Evolutionary conservation across 1,139 yeast species (phyloP).

Genomic region (Pichia kudriavzevii): DNA sequence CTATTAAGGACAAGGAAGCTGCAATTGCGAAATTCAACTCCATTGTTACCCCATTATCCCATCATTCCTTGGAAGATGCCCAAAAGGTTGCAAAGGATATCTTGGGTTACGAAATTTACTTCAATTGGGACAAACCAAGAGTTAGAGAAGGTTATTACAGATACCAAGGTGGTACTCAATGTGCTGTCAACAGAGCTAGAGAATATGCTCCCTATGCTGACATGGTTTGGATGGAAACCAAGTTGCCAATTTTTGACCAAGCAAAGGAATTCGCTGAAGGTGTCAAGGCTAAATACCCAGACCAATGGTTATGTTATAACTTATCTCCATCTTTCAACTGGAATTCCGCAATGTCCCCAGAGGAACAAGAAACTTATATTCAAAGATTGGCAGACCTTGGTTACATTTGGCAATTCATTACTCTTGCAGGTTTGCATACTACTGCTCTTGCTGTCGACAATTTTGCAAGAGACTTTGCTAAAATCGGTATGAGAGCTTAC

Average conservation of each 20-base stretch:
- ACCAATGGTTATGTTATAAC: slow-evolving; percentile 94
- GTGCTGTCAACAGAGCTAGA: slow-evolving; percentile 96
- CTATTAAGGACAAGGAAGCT: slow-evolving; percentile 54
- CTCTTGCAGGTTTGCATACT: slow-evolving; percentile 95
- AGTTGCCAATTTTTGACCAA: slow-evolving; percentile 87
- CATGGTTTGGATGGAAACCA: slow-evolving; percentile 98
- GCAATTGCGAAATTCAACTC: slow-evolving; percentile 60
- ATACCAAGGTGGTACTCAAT: slow-evolving; percentile 93
- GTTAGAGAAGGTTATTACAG: slow-evolving; percentile 97
- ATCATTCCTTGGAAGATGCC: slow-evolving; percentile 75
- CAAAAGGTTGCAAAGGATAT: slow-evolving; percentile 67
- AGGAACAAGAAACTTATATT: slow-evolving; percentile 88
- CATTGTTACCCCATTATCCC: slow-evolving; percentile 67
- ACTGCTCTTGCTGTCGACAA: slow-evolving; percentile 88
- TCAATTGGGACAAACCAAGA: slow-evolving; percentile 95
- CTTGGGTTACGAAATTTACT: slow-evolving; percentile 77
- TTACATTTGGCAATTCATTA: slow-evolving; percentile 96
- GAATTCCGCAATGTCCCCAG: slow-evolving; percentile 85
- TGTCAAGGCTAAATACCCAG: slow-evolving; percentile 71
- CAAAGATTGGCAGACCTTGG: slow-evolving; percentile 83
- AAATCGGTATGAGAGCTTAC: slow-evolving; percentile 92
- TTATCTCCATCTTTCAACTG: slow-evolving; percentile 97
- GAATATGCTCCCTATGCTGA: slow-evolving; percentile 95
- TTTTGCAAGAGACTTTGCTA: slow-evolving; percentile 71
- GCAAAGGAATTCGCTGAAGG: slow-evolving; percentile 95